Evolutionary conservation across 768 basidiomycete species (phyloP), one percentile per base, ranked within the genome.

Genomic region (Collybia nuda): DNA sequence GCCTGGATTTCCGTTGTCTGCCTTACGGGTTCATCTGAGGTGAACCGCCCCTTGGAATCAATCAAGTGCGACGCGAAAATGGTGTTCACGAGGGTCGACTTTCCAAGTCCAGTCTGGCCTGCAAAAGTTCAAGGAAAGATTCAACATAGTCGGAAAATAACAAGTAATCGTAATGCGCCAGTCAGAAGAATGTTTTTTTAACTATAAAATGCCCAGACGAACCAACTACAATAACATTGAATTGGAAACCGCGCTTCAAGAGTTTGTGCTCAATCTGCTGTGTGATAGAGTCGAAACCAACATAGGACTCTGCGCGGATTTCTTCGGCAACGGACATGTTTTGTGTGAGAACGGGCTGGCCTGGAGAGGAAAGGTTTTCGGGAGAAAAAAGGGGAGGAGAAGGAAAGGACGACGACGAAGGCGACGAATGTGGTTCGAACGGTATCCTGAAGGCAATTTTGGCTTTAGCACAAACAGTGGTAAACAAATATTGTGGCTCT

Each of bases 181-280:
- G 38, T 17, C 38, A 36, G 32, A 6, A 32, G 12, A 32, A 11
- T 3, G 32, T 5, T 17, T 43, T 32, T 26, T 14, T 12, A 21
- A 42, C 48, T 19, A 7, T 17, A 44, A 19, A 37, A 18, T 51
- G 38, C 23, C 36, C 32, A 40, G 40, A 50, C 88, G 62, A 58
- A 95, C 95, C 96, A 61, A 88, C 96, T 54, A 93, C 89, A 65
- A 98, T 98, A 53, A 97, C 90, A 65, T 98, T 98, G 84, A 98
- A 98, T 78, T 98, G 93, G 80, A 98, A 98, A 53, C 96, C 96
- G 56, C 96, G 86, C 76, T 98, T 98, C 75, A 98, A 82, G 57
- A 98, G 88, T 82, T 98, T 98, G 81, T 95, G 90, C 79, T 99
- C 96, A 61, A 98, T 98, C 73, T 98, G 96, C 64, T 86, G 84